Evolutionary conservation across 2,329 filamentous ascomycete genomes (phyloP), one percentile per base, ranked within the genome.

Genomic region (Clarireedia monteithiana): DNA sequence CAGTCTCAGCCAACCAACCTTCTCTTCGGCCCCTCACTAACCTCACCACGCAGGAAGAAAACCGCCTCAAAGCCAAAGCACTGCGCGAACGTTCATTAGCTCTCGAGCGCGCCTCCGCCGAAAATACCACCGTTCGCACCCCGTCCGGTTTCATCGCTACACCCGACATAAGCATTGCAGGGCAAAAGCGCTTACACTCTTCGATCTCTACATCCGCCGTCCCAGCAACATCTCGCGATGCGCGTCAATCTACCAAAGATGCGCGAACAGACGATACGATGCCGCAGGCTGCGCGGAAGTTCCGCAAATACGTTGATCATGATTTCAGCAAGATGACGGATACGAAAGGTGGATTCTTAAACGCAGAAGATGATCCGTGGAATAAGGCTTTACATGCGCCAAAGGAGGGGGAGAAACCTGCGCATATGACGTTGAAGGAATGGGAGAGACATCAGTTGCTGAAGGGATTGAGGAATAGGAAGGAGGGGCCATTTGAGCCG

Each of bases 301-400:
- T 97, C 64, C 84, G 88, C 59, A 92, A 94, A 70, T 97, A 88
- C 69, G 91, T 99, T 67, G 94, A 99, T 68, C 97, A 96, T 74
- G 94, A 99, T 71, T 94, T 99, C 73, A 92, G 88, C 69, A 88
- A 92, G 73, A 97, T 99, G 91, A 95, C 87, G 6, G 94, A 99
- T 70, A 97, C 92, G 0, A 96, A 96, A 69, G 94, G 94, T 60
- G 94, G 94, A 0, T 99, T 99, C 71, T 73, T 99, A 62, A 88
- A 86, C n/a, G 80, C 82, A 1, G 88, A 92, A 60, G 94, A 99
- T 68, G 94, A 99, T 71, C 94, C 94, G 1, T 83, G 86, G 69
- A 96, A 96, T 68, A 86, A 86, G 63, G 89, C 86, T 7, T 77
- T 92, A 65, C 82, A 85, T 64, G 77, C 74, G 6, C 74, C 70